Evolutionary conservation across 352 stramenopile genomes (phyloP).

Genomic region (Phytophthora cryptogea): DNA sequence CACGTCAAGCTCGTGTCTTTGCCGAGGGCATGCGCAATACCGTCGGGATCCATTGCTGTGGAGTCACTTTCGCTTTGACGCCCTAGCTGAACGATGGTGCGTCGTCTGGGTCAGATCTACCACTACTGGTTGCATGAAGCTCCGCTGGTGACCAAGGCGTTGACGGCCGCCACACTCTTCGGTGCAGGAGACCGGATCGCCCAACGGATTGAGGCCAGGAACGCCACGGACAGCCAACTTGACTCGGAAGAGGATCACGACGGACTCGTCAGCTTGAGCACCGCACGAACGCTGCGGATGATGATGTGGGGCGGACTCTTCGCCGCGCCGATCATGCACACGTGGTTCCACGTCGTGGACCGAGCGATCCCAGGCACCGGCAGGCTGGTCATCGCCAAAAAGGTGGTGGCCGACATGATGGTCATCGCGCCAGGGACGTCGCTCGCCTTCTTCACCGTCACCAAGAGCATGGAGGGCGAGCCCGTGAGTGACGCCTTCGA

Average conservation of each 20-base stretch:
- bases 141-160: constrained; percentile 49
- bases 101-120: constrained; percentile 33
- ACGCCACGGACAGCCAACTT: neutral
- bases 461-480: constrained; percentile 38
- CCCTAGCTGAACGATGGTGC: constrained; percentile 14
- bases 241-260: constrained; percentile 24
- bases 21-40: constrained; percentile 10
- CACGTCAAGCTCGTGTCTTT: constrained; percentile 24
- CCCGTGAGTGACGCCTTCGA: constrained; percentile 28
- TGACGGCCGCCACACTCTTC: constrained; percentile 55
- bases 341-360: constrained; percentile 87
- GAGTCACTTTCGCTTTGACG: constrained; percentile 6
- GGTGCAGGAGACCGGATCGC: constrained; percentile 52
- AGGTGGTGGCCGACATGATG: constrained; percentile 44
- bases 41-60: neutral
- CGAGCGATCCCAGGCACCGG: constrained; percentile 29
- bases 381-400: constrained; percentile 34
- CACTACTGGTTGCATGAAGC: constrained; percentile 38
- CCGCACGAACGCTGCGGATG: constrained; percentile 63
- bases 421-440: constrained; percentile 37
- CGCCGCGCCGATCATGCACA: constrained; percentile 85
- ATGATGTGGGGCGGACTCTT: constrained; percentile 84
- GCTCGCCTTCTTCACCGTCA: constrained; percentile 39
- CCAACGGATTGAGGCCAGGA: constrained; percentile 37
- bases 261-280: constrained; percentile 14